Evolutionary conservation across 2,329 filamentous ascomycete genomes (phyloP), one percentile per base, ranked within the genome.

Genomic region (Fusarium sp.): DNA sequence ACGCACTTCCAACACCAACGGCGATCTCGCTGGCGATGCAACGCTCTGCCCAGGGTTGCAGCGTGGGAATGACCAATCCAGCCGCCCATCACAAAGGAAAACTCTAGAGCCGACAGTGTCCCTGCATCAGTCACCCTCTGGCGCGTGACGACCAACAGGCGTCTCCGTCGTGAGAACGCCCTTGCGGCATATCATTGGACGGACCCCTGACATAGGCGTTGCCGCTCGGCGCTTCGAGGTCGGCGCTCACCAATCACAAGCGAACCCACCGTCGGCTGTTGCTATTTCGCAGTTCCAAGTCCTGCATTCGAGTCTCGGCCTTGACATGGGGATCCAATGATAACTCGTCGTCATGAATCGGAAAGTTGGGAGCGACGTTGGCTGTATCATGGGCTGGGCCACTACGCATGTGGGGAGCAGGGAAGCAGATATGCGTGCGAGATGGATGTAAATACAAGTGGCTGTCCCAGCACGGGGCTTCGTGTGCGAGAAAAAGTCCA

Each of bases 161-260:
- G 57, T 68, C 65, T 58, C 45, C 42, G 68, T 66, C 65, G 64
- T 45, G 42, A 59, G 52, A 64, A 57, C 45, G 54, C 20, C 13
- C 33, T 33, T 47, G 14, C n/a, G 61, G 36, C 62, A 6, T 50
- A 67, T 75, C 61, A 81, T 82, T 81, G 80, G 80, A 59, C 47
- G 65, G 61, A 65, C 73, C 63, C 76, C 71, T 75, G 74, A 65
- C 60, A 36, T 65, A 63, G 66, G 69, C 64, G 63, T 73, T 64
- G 59, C 50, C 63, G 71, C 71, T 76, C 73, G 74, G 80, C 80
- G 80, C 80, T 81, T 81, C 78, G 74, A 75, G 61, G 56, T 58
- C 22, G 42, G 45, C 22, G 47, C 58, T 61, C 68, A 58, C 80
- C 80, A 82, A 82, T 81, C 80, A 80, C 47, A 22, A 56, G 56